Evolutionary conservation across 306 rosid genomes (phyloP).

Genomic region (Datisca glomerata): DNA sequence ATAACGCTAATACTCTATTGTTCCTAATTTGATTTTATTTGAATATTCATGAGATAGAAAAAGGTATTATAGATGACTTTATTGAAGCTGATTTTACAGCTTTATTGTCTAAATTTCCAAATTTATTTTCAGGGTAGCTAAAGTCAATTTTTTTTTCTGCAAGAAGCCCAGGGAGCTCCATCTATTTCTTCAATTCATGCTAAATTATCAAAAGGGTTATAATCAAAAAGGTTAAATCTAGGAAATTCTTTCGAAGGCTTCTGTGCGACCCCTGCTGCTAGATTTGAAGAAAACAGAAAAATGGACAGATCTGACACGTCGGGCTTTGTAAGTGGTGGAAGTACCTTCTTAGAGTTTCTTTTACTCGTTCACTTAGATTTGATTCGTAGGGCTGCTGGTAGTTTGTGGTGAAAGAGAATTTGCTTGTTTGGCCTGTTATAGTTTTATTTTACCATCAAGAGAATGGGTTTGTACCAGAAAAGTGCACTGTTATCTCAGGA

Average conservation of each 20-base stretch:
- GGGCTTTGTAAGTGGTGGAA: background rate
- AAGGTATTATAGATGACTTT: too few species aligned
- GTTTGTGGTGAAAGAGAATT: background rate
- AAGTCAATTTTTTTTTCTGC: background rate
- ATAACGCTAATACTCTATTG: too few species aligned
- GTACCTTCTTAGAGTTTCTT: background rate
- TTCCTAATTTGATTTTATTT: too few species aligned
- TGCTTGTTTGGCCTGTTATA: background rate
- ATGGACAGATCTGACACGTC: background rate
- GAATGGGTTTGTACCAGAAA: constrained; percentile 27
- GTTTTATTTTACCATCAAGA: background rate
- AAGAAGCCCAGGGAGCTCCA: background rate
- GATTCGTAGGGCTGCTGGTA: background rate
- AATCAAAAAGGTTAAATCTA: background rate
- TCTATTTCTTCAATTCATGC: too few species aligned
- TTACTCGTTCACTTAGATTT: background rate
- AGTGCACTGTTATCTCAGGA: constrained; percentile 42
- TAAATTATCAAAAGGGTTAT: background rate
- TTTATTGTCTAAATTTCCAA: too few species aligned
- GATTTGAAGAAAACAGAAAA: background rate
- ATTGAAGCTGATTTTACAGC: too few species aligned
- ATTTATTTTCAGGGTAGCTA: background rate
- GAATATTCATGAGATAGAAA: too few species aligned
- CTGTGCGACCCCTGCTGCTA: too few species aligned
- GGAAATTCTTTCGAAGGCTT: background rate